Conservation (phyloP, 441 rosid genomes). For the Syzygium malaccense region DNA sequence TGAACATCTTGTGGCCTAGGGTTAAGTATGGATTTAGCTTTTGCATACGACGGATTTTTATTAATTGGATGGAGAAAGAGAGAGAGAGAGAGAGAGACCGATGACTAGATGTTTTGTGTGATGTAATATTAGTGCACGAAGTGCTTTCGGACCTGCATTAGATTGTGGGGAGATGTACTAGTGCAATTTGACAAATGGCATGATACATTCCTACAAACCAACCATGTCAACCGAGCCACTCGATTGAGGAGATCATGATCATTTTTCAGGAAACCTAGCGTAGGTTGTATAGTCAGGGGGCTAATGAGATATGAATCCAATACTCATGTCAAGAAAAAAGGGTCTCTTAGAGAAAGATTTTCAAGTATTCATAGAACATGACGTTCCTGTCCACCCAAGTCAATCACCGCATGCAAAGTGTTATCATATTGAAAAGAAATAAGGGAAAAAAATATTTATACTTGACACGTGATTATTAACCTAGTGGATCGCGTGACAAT, state of each 20-base stretch:
- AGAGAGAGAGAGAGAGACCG: neutral
- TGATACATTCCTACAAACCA: neutral
- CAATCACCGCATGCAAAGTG: neutral
- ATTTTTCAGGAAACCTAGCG: neutral
- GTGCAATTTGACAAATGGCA: neutral
- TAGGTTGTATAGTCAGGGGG: neutral
- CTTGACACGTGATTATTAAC: neutral
- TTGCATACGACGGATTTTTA: neutral
- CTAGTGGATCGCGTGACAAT: neutral
- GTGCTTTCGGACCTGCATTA: neutral
- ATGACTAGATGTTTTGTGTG: neutral
- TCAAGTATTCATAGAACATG: fast-evolving
- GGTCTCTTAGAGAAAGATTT: neutral
- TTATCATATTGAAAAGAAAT: neutral
- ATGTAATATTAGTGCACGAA: neutral
- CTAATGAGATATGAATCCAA: neutral
- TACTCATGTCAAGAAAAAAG: neutral
- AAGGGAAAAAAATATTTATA: neutral
- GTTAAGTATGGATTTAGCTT: neutral
- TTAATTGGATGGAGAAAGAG: neutral
- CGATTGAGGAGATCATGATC: neutral
- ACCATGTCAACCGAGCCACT: neutral
- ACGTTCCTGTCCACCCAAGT: fast-evolving
- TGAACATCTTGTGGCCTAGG: neutral
- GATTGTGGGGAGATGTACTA: neutral